phyloP scores from a whole-genome alignment of 2,329 filamentous ascomycete genomes.

The Fusarium camptoceras region DNA sequence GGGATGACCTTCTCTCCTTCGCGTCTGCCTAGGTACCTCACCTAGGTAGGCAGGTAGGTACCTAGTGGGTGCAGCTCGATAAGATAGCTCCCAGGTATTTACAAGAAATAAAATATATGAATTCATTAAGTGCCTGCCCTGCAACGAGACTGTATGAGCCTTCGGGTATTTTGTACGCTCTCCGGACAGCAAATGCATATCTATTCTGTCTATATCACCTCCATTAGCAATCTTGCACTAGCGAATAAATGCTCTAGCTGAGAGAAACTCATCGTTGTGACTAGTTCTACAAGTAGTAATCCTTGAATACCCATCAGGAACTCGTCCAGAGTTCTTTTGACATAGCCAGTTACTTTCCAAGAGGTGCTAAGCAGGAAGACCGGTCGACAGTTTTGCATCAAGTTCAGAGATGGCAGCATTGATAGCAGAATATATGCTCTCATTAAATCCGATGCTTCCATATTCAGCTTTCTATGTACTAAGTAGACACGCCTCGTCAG shows the following conservation, averaged over 20 bases:
- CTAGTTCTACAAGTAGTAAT: too few relatives aligned
- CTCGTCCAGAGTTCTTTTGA: not conserved
- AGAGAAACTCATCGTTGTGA: not conserved
- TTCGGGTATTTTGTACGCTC: not conserved
- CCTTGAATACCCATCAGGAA: not conserved
- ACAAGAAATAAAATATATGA: too few relatives aligned
- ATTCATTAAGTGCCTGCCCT: too few relatives aligned
- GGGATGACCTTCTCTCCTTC: not conserved
- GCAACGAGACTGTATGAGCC: not conserved
- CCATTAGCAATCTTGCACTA: not conserved
- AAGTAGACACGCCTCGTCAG: not conserved
- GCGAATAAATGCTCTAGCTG: not conserved
- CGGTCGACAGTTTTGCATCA: not conserved
- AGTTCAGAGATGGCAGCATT: not conserved
- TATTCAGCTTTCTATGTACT: not conserved
- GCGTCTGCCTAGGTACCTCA: not conserved
- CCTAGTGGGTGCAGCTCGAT: not conserved
- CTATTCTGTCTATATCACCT: not conserved
- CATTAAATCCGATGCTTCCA: constrained; percentile 9
- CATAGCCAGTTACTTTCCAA: not conserved
- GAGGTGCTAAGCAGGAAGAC: not conserved
- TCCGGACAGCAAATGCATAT: not conserved
- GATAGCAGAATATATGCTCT: not conserved
- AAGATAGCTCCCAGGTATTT: not conserved
- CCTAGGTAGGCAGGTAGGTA: too few relatives aligned